phyloP scores from a whole-genome alignment of 1,284 basidiomycete genomes.

The Leccinum fallax region DNA sequence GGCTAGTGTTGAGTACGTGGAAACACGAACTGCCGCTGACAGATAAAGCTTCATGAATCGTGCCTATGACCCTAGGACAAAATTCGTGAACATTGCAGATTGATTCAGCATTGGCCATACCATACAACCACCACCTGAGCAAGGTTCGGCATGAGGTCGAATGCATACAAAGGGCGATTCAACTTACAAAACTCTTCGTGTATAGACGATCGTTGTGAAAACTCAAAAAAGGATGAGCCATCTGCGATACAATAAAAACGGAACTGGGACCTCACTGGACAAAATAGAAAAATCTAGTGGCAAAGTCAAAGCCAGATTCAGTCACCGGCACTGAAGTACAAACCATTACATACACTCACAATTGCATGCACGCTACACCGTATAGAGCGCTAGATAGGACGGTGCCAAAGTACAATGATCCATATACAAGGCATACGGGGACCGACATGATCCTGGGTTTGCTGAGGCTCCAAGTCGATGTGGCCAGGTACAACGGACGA shows the following conservation, averaged over 20 bases:
- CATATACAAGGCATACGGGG: background rate
- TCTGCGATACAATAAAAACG: background rate
- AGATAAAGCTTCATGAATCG: background rate
- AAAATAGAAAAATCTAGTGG: background rate
- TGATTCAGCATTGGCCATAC: background rate
- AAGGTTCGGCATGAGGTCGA: background rate
- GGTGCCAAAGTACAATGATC: constrained; percentile 3
- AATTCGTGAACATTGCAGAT: background rate
- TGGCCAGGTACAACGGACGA: background rate
- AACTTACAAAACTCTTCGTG: constrained; percentile 14
- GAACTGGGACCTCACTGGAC: constrained; percentile 3
- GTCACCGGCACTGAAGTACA: background rate
- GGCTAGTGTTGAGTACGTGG: background rate
- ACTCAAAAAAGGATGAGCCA: background rate
- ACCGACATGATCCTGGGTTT: background rate
- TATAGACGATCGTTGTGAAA: constrained; percentile 10
- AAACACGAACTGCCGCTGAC: background rate
- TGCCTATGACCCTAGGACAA: background rate
- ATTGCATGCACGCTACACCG: background rate
- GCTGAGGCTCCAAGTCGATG: background rate
- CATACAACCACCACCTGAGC: background rate
- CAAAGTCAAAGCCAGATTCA: background rate
- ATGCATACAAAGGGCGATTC: background rate
- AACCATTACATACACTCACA: background rate
- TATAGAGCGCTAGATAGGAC: constrained; percentile 2